These are phyloP conservation scores for Planoprotostelium fungivorum DNA, from an alignment of 78 protist species.

Conservation along the genomic window DNA sequence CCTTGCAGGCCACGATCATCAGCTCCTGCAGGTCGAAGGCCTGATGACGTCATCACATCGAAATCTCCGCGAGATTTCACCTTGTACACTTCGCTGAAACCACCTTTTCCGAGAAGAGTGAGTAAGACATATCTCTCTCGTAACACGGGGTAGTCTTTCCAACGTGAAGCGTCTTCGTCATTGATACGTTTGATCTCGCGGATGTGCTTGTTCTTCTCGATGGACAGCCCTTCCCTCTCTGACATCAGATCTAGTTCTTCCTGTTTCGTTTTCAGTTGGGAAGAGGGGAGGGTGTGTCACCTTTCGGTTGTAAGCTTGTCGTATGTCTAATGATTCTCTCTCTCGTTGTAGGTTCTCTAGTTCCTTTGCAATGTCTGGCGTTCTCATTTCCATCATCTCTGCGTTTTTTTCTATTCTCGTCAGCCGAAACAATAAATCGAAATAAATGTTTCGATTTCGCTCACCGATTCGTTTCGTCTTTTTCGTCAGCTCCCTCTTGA, in stretches of 20 bases:
- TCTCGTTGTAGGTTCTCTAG: not conserved
- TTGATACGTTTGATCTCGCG: conserved; percentile 17
- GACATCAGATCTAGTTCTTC: not conserved
- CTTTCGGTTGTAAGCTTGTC: not conserved
- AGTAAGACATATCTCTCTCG: conserved; percentile 67
- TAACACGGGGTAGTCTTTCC: not conserved
- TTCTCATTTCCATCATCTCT: not conserved
- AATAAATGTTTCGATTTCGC: not conserved
- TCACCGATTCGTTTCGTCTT: not conserved
- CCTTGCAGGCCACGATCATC: conserved; percentile 85
- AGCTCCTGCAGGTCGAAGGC: conserved; percentile 71
- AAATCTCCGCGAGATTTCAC: not conserved
- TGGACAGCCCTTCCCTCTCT: conserved; percentile 9
- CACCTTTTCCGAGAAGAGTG: conserved; percentile 82
- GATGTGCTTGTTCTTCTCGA: conserved; percentile 2
- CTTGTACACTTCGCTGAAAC: conserved; percentile 85
- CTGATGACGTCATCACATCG: not conserved
- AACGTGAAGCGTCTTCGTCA: conserved; percentile 35
- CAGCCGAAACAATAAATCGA: not conserved
- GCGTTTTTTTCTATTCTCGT: too few species aligned
- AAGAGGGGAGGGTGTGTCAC: not conserved
- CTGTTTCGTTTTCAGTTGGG: not conserved
- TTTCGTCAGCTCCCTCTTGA: not conserved
- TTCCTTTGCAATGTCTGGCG: not conserved
- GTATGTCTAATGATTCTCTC: not conserved